Evolutionary conservation across 495 filamentous ascomycete genomes (phyloP).

Genomic region (Aspergillus biplanus): DNA sequence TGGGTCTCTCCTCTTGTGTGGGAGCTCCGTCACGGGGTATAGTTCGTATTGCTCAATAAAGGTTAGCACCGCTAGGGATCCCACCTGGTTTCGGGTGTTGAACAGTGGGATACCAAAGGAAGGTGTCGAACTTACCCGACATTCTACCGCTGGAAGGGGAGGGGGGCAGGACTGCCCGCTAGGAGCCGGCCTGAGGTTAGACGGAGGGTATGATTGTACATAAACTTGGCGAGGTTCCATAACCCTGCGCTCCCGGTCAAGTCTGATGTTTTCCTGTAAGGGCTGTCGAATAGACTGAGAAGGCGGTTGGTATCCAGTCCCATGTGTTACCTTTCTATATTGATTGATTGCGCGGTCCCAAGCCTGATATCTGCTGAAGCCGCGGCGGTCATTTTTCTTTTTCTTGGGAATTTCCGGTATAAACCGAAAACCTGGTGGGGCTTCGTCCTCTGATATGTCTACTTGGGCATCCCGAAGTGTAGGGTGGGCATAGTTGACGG

Average conservation of each 20-base stretch:
- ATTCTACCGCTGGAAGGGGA: conserved; percentile 18
- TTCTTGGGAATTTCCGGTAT: conserved; percentile 33
- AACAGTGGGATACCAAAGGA: not conserved
- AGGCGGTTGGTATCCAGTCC: conserved; percentile 27
- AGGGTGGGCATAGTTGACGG: conserved; percentile 28
- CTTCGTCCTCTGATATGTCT: conserved; percentile 43
- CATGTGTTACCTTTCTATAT: conserved; percentile 38
- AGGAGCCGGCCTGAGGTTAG: conserved; percentile 24
- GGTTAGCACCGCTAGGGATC: conserved; percentile 31
- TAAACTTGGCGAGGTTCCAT: conserved; percentile 18
- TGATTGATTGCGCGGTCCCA: conserved; percentile 50
- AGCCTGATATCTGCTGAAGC: conserved; percentile 53
- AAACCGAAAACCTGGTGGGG: conserved; percentile 42
- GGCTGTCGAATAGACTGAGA: conserved; percentile 28
- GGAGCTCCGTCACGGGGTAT: conserved; percentile 25
- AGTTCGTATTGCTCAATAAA: conserved; percentile 32
- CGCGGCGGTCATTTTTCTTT: conserved; percentile 44
- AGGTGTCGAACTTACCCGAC: conserved; percentile 27
- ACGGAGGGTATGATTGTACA: conserved; percentile 20
- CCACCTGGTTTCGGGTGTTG: too few relatives aligned
- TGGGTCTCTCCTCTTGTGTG: conserved; percentile 27
- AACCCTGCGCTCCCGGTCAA: conserved; percentile 22
- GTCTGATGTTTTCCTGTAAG: conserved; percentile 23
- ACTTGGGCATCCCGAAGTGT: conserved; percentile 25
- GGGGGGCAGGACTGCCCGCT: conserved; percentile 14